These are phyloP conservation scores for Pichia sp. DNA, from an alignment of 1,139 yeast genomes.

Conservation along the genomic window DNA sequence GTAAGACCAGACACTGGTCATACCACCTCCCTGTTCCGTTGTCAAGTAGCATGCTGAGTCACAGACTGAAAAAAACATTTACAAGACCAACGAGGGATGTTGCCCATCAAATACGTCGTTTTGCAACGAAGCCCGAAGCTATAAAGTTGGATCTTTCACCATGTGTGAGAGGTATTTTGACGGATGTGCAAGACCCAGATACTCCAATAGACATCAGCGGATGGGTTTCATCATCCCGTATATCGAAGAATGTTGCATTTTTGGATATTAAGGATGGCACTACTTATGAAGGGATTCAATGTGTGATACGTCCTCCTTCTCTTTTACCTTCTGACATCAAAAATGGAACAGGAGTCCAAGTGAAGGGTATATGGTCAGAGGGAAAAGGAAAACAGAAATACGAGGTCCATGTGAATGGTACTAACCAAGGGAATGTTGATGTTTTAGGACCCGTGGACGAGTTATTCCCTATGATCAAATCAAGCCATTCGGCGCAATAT, in stretches of 20 bases:
- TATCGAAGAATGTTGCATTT: conserved; percentile 72
- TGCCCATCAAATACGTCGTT: conserved; percentile 2
- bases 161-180: conserved; percentile 36
- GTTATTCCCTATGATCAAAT: conserved; percentile 79
- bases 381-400: conserved; percentile 45
- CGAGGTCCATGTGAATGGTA: conserved; percentile 40
- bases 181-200: conserved; percentile 33
- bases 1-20: too few species aligned
- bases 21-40: too few species aligned
- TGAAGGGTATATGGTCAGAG: conserved; percentile 44
- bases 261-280: conserved; percentile 81
- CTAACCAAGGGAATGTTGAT: conserved; percentile 33
- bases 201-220: conserved; percentile 44
- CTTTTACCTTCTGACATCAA: conserved; percentile 32
- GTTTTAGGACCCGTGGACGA: conserved; percentile 53
- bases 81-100: background rate
- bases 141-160: conserved; percentile 16
- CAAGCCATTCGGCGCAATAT: conserved; percentile 59
- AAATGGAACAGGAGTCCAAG: conserved; percentile 41
- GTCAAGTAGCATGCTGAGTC: background rate
- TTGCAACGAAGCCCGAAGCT: conserved; percentile 1
- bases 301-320: conserved; percentile 45
- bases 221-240: conserved; percentile 70
- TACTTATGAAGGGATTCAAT: conserved; percentile 47
- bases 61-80: background rate